These are phyloP conservation scores for Oryza glumipatula DNA, from an alignment of 176 grass and related monocot genomes.

Conservation along the genomic window DNA sequence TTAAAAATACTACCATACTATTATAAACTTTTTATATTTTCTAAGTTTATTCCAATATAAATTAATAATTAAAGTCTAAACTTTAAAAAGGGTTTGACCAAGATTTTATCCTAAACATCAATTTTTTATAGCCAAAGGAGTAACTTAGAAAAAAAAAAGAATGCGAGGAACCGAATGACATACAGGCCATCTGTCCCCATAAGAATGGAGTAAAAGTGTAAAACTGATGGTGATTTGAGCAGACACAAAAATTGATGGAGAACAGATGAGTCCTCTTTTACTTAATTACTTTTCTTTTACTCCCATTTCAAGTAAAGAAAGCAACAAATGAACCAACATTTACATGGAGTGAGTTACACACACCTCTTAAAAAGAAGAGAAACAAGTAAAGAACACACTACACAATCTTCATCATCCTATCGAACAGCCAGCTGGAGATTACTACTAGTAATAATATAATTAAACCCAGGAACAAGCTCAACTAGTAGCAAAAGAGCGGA, in stretches of 20 bases:
- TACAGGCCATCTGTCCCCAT: too few relatives aligned
- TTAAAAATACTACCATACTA: too few relatives aligned
- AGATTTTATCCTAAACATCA: too few relatives aligned
- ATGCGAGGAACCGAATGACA: too few relatives aligned
- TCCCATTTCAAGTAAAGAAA: not conserved
- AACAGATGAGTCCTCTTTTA: not conserved
- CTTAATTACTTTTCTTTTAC: not conserved
- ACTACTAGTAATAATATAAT: not conserved
- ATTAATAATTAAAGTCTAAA: too few relatives aligned
- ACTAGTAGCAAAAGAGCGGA: too few relatives aligned
- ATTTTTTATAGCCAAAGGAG: too few relatives aligned
- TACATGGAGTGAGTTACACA: not conserved
- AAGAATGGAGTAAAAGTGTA: too few relatives aligned
- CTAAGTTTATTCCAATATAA: too few relatives aligned
- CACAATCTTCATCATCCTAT: not conserved
- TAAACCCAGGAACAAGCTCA: not conserved
- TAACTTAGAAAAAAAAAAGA: too few relatives aligned
- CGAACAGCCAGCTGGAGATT: not conserved
- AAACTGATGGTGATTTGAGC: not conserved
- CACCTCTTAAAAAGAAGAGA: not conserved
- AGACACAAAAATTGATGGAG: not conserved
- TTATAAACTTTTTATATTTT: too few relatives aligned
- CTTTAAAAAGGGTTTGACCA: too few relatives aligned
- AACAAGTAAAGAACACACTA: not conserved
- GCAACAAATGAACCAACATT: conserved; percentile 7